A percentile compares a stretch with the other conserved stretches of the same genome.
phyloP scores from a whole-genome alignment of 1,139 yeast genomes.

The Wickerhamomyces sp. region DNA sequence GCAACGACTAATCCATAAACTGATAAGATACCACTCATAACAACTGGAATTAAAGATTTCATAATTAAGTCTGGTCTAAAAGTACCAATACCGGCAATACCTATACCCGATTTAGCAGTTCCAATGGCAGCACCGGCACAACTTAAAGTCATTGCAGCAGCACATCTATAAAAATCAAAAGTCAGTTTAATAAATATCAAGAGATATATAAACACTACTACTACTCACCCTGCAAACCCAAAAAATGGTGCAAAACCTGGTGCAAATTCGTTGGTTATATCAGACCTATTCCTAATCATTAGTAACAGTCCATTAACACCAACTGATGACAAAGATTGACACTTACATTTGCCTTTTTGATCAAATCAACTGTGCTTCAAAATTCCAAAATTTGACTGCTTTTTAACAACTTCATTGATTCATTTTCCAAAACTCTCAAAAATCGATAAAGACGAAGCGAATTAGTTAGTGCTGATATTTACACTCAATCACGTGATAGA shows the following conservation, averaged over 20 bases:
- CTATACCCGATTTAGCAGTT: conserved; percentile 97
- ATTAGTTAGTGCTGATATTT: conserved; percentile 3
- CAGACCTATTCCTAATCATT: conserved; percentile 17
- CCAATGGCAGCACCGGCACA: conserved; percentile 98
- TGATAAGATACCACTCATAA: conserved; percentile 96
- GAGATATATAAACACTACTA: background rate
- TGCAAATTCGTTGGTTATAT: conserved; percentile 47
- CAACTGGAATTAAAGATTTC: conserved; percentile 89
- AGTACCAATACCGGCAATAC: conserved; percentile 88
- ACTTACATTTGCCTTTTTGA: no score
- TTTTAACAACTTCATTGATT: no score
- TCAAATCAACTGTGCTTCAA: no score
- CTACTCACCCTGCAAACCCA: conserved; percentile 76
- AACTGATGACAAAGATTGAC: no score
- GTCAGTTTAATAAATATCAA: background rate
- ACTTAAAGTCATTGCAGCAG: conserved; percentile 83
- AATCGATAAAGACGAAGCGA: background rate
- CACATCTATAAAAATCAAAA: conserved; percentile 44
- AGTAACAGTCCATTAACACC: no score
- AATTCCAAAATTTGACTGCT: no score
- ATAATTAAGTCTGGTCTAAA: conserved; percentile 78
- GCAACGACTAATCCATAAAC: conserved; percentile 96
- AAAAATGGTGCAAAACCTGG: conserved; percentile 93
- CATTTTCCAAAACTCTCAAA: no score
- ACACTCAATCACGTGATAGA: background rate